Conservation (phyloP, 495 filamentous ascomycete genomes). For the Tirmania nivea region DNA sequence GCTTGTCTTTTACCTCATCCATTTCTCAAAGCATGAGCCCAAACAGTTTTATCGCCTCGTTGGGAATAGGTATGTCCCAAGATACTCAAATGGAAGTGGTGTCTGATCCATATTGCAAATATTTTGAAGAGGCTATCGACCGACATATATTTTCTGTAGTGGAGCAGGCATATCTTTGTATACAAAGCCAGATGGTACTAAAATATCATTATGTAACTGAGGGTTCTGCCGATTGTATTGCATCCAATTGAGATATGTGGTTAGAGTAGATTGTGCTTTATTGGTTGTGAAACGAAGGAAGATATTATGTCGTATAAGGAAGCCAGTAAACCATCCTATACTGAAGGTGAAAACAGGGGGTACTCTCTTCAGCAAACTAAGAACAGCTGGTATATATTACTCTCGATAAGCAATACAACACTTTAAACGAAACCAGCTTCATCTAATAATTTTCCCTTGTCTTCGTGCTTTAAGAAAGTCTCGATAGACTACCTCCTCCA, state of each 20-base stretch:
- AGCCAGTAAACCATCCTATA: background rate
- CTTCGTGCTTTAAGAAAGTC: background rate
- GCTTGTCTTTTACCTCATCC: too few relatives aligned
- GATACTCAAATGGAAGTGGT: too few relatives aligned
- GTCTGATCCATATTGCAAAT: too few relatives aligned
- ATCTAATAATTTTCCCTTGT: background rate
- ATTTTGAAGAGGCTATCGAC: too few relatives aligned
- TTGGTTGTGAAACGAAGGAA: background rate
- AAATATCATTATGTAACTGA: too few relatives aligned
- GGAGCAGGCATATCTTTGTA: too few relatives aligned
- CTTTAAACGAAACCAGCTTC: background rate
- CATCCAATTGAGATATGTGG: background rate
- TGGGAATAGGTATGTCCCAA: too few relatives aligned
- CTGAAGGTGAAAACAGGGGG: background rate
- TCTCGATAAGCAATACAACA: background rate
- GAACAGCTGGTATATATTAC: background rate
- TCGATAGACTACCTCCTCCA: background rate
- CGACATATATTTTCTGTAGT: too few relatives aligned
- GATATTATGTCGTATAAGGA: background rate
- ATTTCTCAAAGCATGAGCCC: too few relatives aligned
- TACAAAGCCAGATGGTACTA: too few relatives aligned
- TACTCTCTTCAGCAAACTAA: background rate
- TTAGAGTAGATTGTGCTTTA: background rate
- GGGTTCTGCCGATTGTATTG: background rate
- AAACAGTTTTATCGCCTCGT: too few relatives aligned